Conservation (phyloP, 1,284 basidiomycete genomes). For the Malassezia furfur region DNA sequence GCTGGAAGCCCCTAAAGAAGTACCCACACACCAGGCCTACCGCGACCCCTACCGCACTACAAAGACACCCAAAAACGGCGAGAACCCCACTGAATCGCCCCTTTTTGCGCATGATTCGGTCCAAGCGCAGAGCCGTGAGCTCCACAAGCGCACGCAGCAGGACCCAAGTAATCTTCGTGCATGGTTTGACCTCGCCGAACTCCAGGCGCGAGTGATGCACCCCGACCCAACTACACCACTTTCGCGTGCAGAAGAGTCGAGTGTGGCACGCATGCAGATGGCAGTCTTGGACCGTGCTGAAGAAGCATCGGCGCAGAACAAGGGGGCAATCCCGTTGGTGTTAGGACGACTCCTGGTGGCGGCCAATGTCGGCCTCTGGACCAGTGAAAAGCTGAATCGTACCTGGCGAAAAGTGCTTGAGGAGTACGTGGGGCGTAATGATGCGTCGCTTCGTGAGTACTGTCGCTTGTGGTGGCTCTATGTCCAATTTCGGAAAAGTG, state of each 20-base stretch:
- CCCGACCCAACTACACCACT: not conserved
- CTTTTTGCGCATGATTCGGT: conserved; percentile 1
- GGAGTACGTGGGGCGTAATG: too few species aligned
- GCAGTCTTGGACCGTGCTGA: conserved; percentile 14
- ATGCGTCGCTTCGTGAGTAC: not conserved
- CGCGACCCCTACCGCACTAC: not conserved
- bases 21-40: not conserved
- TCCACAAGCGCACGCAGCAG: not conserved
- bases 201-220: not conserved
- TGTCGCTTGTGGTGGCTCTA: conserved; percentile 4
- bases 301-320: not conserved
- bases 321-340: not conserved
- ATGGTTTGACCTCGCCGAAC: conserved; percentile 11
- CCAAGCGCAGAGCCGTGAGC: not conserved
- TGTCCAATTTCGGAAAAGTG: not conserved
- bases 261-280: conserved; percentile 5
- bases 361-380: not conserved
- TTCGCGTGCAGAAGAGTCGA: not conserved
- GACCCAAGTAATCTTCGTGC: not conserved
- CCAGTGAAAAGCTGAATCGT: not conserved
- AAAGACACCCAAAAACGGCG: not conserved
- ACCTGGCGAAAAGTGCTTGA: not conserved
- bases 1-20: not conserved
- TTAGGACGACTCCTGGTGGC: conserved; percentile 1
- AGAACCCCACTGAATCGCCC: not conserved